phyloP scores from a whole-genome alignment of 2,329 filamentous ascomycete species.

The Fusarium coicis region DNA sequence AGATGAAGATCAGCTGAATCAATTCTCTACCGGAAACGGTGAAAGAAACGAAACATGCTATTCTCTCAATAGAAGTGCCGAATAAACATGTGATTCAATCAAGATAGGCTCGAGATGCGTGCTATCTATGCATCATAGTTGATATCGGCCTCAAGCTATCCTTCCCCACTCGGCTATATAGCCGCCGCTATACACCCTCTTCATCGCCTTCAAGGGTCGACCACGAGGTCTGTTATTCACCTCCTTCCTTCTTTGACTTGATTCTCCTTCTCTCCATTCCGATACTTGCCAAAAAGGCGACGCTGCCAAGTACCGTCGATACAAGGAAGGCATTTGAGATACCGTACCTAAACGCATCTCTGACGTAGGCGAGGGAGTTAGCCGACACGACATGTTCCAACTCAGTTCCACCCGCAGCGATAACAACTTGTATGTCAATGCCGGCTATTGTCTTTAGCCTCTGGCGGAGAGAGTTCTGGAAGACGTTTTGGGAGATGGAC shows the following conservation, averaged over 20 bases:
- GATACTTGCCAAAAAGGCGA: conserved; percentile 30
- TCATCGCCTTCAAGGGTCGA: not conserved
- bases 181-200: not conserved
- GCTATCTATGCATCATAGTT: not conserved
- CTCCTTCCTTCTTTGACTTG: conserved; percentile 14
- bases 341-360: conserved; percentile 24
- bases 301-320: conserved; percentile 29
- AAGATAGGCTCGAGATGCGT: not conserved
- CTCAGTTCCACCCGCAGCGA: conserved; percentile 25
- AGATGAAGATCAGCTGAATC: conserved; percentile 23
- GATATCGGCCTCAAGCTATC: not conserved
- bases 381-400: conserved; percentile 24
- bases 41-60: not conserved
- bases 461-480: conserved; percentile 22
- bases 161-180: conserved; percentile 2
- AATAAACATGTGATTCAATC: not conserved
- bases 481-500: conserved; percentile 35
- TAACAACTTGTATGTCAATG: conserved; percentile 14
- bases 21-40: not conserved
- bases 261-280: conserved; percentile 35
- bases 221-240: not conserved
- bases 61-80: not conserved
- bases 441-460: conserved; percentile 8
- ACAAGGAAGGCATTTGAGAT: conserved; percentile 36
- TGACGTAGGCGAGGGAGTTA: conserved; percentile 12